Conservation (phyloP, 345 rosid species). For the Eucalyptus sideroxylon region DNA sequence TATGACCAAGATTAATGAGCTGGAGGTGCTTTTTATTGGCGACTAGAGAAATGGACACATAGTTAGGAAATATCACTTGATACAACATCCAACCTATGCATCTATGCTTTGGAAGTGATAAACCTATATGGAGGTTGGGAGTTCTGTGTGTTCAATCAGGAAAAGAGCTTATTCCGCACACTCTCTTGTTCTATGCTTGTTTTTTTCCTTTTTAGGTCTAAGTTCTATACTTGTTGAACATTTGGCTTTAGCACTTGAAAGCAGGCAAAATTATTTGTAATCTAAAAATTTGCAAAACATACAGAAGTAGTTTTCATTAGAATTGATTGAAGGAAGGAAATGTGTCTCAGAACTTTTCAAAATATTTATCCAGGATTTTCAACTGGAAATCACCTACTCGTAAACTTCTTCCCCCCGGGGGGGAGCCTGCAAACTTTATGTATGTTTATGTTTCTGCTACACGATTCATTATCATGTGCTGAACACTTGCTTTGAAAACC, state of each 20-base stretch:
- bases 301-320: not conserved
- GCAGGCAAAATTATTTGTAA: not conserved
- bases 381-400: not conserved
- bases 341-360: not conserved
- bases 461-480: not conserved
- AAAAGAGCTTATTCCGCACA: not conserved
- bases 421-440: too few species aligned
- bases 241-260: not conserved
- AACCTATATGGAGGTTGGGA: not conserved
- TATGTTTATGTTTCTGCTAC: not conserved
- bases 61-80: not conserved
- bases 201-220: not conserved
- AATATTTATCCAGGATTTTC: not conserved
- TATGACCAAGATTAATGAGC: not conserved
- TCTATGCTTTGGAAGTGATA: not conserved
- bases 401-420: too few species aligned
- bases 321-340: not conserved
- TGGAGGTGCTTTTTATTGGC: not conserved
- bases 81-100: not conserved
- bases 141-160: not conserved
- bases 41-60: not conserved
- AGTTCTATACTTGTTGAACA: not conserved
- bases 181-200: not conserved
- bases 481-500: not conserved
- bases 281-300: not conserved